Percentiles rank a stretch among this genome's conserved stretches.
Conservation (phyloP, 371 early-diverging fungal genomes). For the Mucor lusitanicus region DNA sequence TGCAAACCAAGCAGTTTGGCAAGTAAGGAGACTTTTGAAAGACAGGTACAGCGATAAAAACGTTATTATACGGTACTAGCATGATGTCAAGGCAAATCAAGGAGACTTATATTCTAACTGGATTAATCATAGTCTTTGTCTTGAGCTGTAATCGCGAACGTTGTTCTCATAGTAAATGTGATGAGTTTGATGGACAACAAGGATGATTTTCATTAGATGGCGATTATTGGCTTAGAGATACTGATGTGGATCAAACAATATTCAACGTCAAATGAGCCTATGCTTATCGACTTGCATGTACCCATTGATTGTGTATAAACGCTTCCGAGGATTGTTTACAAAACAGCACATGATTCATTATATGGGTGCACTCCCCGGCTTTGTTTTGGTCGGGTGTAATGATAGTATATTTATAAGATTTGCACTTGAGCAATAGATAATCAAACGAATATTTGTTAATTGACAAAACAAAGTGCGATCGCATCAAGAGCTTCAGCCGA, state of each 20-base stretch:
- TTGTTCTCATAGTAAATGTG: neutral
- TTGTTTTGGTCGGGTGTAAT: neutral
- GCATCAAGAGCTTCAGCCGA: neutral
- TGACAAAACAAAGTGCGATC: too few relatives aligned
- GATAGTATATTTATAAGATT: too few relatives aligned
- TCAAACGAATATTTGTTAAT: too few relatives aligned
- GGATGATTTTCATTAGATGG: neutral
- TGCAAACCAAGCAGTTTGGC: neutral
- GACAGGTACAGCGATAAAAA: too few relatives aligned
- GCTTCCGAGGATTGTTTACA: neutral
- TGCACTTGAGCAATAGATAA: neutral
- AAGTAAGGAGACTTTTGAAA: neutral
- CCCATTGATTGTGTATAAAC: neutral
- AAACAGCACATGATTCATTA: neutral
- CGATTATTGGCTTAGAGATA: neutral
- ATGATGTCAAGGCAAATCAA: neutral
- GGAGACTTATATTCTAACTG: neutral
- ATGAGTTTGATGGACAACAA: too few relatives aligned
- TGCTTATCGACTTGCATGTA: neutral
- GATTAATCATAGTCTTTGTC: neutral
- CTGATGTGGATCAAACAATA: too few relatives aligned
- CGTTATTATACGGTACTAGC: too few relatives aligned
- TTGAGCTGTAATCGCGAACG: neutral
- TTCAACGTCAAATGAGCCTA: neutral
- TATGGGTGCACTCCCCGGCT: neutral